Conservation (phyloP, 2,329 filamentous ascomycete genomes). For the Pseudocercospora musae region DNA sequence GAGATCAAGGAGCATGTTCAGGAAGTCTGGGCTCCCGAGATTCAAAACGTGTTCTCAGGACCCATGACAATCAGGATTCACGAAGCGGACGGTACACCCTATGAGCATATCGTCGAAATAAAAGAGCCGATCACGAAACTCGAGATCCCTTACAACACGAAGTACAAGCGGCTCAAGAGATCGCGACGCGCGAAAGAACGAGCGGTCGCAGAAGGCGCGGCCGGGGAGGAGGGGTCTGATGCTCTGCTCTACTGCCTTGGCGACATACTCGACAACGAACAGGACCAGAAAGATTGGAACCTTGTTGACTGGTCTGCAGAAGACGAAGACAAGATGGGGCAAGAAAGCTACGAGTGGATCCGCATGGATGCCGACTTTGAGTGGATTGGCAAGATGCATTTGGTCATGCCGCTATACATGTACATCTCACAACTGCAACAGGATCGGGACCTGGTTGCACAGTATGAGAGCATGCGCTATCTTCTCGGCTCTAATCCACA, state of each 20-base stretch:
- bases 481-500: slow-evolving; percentile 54
- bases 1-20: slow-evolving; percentile 79
- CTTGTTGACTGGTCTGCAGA: slow-evolving; percentile 86
- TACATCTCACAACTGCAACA: slow-evolving; percentile 96
- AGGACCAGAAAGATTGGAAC: slow-evolving; percentile 80
- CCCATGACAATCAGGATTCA: slow-evolving; percentile 98
- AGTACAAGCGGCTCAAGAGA: slow-evolving; percentile 94
- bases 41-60: slow-evolving; percentile 73
- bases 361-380: slow-evolving; percentile 97
- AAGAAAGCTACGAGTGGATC: slow-evolving; percentile 98
- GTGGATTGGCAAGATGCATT: slow-evolving; percentile 84
- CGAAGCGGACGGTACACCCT: slow-evolving; percentile 95
- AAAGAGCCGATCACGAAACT: slow-evolving; percentile 81
- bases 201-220: slow-evolving; percentile 59
- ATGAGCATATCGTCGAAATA: slow-evolving; percentile 96
- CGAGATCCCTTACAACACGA: slow-evolving; percentile 97
- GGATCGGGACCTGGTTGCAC: slow-evolving; percentile 93
- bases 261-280: slow-evolving; percentile 78
- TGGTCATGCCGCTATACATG: slow-evolving; percentile 92
- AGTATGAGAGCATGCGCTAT: slow-evolving; percentile 50
- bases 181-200: slow-evolving; percentile 80
- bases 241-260: slow-evolving; percentile 87
- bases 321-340: slow-evolving; percentile 85
- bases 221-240: slow-evolving; percentile 59
- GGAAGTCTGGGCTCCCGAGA: slow-evolving; percentile 61